phyloP scores from a whole-genome alignment of 129 eudicot species.

The Chrysanthemum lavandulifolium region DNA sequence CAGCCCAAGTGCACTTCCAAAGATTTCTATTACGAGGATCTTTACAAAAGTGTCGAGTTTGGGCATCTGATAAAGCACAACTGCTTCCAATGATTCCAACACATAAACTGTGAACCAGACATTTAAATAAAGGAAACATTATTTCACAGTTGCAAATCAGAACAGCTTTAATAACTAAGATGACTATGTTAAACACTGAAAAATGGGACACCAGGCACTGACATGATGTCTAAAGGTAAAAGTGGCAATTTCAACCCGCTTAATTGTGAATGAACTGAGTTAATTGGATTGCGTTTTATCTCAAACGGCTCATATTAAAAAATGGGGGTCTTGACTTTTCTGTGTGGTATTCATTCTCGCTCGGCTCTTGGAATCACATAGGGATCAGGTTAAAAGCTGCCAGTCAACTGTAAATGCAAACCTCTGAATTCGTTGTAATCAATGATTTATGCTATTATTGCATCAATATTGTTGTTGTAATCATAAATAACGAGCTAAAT shows the following conservation, averaged over 20 bases:
- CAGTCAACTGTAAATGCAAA: too few species aligned
- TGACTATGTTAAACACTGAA: not conserved
- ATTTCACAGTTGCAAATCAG: not conserved
- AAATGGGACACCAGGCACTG: not conserved
- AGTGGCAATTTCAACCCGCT: not conserved
- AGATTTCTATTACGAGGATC: constrained; percentile 91
- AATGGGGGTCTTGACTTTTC: too few species aligned
- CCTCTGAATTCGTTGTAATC: too few species aligned
- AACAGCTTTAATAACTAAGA: not conserved
- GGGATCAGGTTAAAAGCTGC: not conserved
- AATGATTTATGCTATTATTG: too few species aligned
- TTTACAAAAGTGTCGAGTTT: constrained; percentile 91
- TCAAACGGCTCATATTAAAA: not conserved
- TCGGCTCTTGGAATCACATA: too few species aligned
- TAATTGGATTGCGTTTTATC: not conserved
- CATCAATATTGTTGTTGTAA: too few species aligned
- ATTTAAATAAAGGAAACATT: not conserved
- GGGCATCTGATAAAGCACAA: constrained; percentile 94
- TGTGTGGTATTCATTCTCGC: too few species aligned
- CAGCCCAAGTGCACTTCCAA: constrained; percentile 94
- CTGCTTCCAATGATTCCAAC: constrained; percentile 98
- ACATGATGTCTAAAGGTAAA: not conserved
- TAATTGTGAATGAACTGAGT: not conserved
- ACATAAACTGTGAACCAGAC: constrained; percentile 52
- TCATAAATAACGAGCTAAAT: too few species aligned